Percentiles rank a stretch among this genome's conserved stretches.
Conservation (phyloP, 139 green algal genomes). For the Chlorella sp. region DNA sequence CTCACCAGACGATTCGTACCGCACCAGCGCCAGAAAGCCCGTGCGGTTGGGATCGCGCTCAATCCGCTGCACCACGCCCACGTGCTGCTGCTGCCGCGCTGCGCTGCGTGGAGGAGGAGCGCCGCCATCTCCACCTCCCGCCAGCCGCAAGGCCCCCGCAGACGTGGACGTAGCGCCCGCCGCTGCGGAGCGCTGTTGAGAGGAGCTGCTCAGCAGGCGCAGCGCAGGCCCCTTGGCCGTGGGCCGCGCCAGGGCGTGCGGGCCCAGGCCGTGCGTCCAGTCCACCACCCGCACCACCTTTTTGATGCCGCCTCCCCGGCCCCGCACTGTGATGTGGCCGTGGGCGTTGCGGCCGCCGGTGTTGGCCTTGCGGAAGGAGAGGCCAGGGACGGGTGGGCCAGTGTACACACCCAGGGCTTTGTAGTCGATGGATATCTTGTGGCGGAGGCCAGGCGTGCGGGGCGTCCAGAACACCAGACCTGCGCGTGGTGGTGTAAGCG, state of each 20-base stretch:
- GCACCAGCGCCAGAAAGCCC: constrained; percentile 79
- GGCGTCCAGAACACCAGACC: constrained; percentile 87
- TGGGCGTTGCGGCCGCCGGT: constrained; percentile 66
- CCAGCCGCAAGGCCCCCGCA: too few species aligned
- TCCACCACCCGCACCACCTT: constrained; percentile 67
- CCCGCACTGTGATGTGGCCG: constrained; percentile 63
- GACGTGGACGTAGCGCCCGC: too few species aligned
- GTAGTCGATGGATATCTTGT: constrained; percentile 41
- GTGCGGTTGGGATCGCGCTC: constrained; percentile 92
- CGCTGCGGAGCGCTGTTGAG: too few species aligned
- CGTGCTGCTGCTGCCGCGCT: background rate
- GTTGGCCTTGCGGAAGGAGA: constrained; percentile 34
- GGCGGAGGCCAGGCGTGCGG: constrained; percentile 68
- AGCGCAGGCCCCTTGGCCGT: background rate
- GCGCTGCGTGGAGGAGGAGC: too few species aligned
- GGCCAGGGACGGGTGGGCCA: constrained; percentile 22
- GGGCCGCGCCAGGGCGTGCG: too few species aligned
- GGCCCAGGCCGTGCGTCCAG: constrained; percentile 30
- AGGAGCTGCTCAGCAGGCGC: too few species aligned
- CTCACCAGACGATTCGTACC: constrained; percentile 35
- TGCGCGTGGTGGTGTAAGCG: constrained; percentile 8
- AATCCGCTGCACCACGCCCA: constrained; percentile 70
- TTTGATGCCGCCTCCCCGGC: constrained; percentile 71
- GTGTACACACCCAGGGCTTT: constrained; percentile 38
- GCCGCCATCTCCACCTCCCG: too few species aligned